Conservation (phyloP, 306 rosid species). For the Dalbergia cultrata region DNA sequence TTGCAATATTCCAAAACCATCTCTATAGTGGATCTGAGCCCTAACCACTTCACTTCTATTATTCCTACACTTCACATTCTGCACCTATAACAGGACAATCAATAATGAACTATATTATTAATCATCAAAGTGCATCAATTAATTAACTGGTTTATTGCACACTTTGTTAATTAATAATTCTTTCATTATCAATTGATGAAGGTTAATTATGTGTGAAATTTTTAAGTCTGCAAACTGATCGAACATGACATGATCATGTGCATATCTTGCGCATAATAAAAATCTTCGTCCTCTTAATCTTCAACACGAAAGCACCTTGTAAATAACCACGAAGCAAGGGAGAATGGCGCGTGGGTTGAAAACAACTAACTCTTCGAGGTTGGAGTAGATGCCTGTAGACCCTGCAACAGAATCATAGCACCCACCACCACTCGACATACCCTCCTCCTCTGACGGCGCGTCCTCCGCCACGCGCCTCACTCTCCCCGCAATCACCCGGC, state of each 20-base stretch:
- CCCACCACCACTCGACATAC: conserved; percentile 45
- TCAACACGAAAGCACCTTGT: conserved; percentile 61
- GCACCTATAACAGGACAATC: neutral
- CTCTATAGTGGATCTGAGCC: neutral
- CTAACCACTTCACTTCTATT: neutral
- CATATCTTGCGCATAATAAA: neutral
- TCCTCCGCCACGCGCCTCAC: conserved; percentile 76
- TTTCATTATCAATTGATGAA: neutral
- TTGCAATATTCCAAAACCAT: conserved; percentile 31
- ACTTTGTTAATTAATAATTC: conserved; percentile 2
- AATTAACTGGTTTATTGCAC: neutral
- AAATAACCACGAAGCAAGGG: conserved; percentile 93
- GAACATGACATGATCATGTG: neutral
- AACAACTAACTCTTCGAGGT: conserved; percentile 83
- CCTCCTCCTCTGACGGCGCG: conserved; percentile 60
- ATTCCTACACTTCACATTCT: neutral
- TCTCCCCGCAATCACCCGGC: conserved; percentile 94
- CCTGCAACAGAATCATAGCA: conserved; percentile 87
- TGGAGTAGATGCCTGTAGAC: conserved; percentile 68
- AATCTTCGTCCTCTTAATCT: neutral
- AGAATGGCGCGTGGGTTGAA: conserved; percentile 90
- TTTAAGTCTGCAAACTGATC: too few species aligned
- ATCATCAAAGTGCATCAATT: neutral
- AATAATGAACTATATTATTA: neutral
- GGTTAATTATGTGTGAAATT: neutral